Evolutionary conservation across 1,284 basidiomycete species (phyloP), one percentile per base, ranked within the genome.

Genomic region (Cutaneotrichosporon dermatis): DNA sequence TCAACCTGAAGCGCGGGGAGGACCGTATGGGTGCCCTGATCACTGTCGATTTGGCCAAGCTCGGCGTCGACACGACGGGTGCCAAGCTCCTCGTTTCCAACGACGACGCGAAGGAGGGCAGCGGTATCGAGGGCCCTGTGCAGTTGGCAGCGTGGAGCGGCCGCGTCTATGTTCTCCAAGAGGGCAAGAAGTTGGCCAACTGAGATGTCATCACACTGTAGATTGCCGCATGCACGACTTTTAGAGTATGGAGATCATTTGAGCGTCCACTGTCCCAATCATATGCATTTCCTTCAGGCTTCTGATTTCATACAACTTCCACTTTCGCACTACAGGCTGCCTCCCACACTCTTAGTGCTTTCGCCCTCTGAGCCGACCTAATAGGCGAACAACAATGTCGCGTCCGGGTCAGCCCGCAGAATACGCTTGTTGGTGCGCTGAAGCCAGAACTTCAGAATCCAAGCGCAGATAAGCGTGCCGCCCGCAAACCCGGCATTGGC

Each of bases 1-100:
- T 87, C 61, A 87, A 86, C 67, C 85, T 87, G 58, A 51, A 55
- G 4, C 56, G 66, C 37, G 66, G 64, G 2, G 42, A 49, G 10
- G 60, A 65, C 34, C 61, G 68, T 0, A 45, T 59, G 4, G 71
- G 69, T 3, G 55, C 48, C 8, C 36, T 49, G 6, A 51, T 58
- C 13, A 60, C 60, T 6, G 15, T 57, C 9, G 53, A 61, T 25
- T 41, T 49, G 37, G 48, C 42, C 12, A 42, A 39, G 37, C 68
- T 64, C 13, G 52, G 45, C 11, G 46, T 71, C 8, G 66, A 73
- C 52, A 55, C 57, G 2, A 44, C 53, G 12, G 56, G 56, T 1
- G 67, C 70, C 6, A 62, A 61, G 43, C 57, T 73, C 46, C 34
- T 71, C 34, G 60, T 71, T 16, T 62, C 63, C 40, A 73, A 73